Base-by-base conservation (phyloP, 257 asterid genomes). In the Cynanchum wilfordii region DNA sequence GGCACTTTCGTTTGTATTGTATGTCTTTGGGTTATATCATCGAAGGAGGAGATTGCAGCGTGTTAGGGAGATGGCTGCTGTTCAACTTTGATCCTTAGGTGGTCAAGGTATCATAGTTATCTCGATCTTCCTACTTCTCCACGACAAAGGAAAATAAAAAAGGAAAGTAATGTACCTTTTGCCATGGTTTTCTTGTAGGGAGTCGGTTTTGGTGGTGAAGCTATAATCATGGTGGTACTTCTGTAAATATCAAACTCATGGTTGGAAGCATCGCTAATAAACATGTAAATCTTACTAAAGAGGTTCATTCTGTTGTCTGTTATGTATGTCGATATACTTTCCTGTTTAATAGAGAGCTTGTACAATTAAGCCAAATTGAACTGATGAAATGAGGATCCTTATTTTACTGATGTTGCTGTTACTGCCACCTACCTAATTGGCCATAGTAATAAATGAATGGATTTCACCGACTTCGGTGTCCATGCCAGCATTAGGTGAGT, bases 11-110 rank as follows among this genome's bases (percentile, higher is more conserved):
- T 67, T 82, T 49, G 50, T 86, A 73, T 71, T 89, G 63, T 84
- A 87, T 70, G 49, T 87, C 42, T 83, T 71, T 30, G 89, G 92
- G 63, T 73, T 84, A 69, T 82, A 72, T 71, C 78, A 81, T 27
- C 89, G 85, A 54, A 76, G 88, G 71, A 84, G 85, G 78, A 94
- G 91, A 20, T 66, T 77, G 2, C 85, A 77, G 60, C 82, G 84
- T 74, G 78, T 83, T 8, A 81, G 96, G 78, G 84, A 79, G 76
- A 76, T 86, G 80, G 86, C 80, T 62, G 86, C 77, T n/a, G 40
- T 50, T 71, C 70, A 79, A 44, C 75, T 42, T 64, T 79, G 69
- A 76, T 56, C 3, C 1, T 11, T 36, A 5, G 10, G 38, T 29
- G 2, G 6, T 4, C 62, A n/a, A 0, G 2, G 55, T 60, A 25